Conservation (phyloP, 495 filamentous ascomycete genomes). For the Aspergillus baeticus region DNA sequence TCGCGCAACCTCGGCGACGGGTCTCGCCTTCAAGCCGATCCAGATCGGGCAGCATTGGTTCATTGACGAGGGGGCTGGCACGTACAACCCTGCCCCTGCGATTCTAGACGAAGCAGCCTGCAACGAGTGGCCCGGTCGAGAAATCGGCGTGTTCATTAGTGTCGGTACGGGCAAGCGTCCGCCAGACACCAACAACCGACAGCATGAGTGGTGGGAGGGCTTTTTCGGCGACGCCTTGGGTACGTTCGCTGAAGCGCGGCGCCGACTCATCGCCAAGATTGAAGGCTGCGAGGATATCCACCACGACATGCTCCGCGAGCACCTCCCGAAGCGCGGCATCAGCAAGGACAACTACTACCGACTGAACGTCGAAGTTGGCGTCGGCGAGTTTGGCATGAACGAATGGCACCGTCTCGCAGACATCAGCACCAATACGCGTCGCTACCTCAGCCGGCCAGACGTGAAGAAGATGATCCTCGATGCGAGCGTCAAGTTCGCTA, state of each 20-base stretch:
- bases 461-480: constrained; percentile 73
- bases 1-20: constrained; percentile 88
- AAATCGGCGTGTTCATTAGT: constrained; percentile 86
- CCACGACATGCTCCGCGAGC: constrained; percentile 73
- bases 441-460: constrained; percentile 72
- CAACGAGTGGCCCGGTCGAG: constrained; percentile 93
- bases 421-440: constrained; percentile 85
- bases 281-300: constrained; percentile 94
- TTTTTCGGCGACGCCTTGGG: constrained; percentile 72
- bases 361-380: constrained; percentile 95
- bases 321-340: constrained; percentile 73
- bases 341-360: constrained; percentile 92
- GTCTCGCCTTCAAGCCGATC: constrained; percentile 92
- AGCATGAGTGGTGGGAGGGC: constrained; percentile 86
- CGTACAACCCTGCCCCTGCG: constrained; percentile 85
- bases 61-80: constrained; percentile 87
- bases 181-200: constrained; percentile 61
- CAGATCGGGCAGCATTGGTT: constrained; percentile 91
- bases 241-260: constrained; percentile 85
- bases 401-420: constrained; percentile 93
- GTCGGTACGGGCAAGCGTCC: constrained; percentile 91
- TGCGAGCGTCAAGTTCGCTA: constrained; percentile 78
- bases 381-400: constrained; percentile 98
- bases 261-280: constrained; percentile 81
- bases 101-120: constrained; percentile 85